Base-by-base conservation (phyloP, 2,329 filamentous ascomycete species). In the Bertia moriformis region DNA sequence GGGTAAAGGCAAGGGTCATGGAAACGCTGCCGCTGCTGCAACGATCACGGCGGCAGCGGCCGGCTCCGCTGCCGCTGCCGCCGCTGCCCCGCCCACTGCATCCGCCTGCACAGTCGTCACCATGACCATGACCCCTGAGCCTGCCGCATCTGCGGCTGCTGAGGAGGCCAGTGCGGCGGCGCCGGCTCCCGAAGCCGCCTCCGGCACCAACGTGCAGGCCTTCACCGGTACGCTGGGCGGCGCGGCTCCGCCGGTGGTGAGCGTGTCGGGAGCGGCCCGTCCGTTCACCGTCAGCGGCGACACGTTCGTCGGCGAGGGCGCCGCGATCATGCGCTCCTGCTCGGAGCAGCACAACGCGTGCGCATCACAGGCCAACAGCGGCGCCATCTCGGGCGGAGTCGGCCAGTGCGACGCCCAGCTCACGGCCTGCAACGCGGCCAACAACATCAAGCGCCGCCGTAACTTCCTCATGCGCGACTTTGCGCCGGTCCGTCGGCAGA, bases 321-420 rank as follows among this genome's bases (percentile, higher is more conserved):
- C 57, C 18, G 63, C 63, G 2, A 44, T 63, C 30, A 53, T 59
- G 41, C 54, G 63, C 18, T 59, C 58, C 33, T 66, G 63, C 46
- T 61, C 64, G 42, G 53, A 63, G 38, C 63, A 67, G 48, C 59
- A 62, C 49, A 67, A 66, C 43, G 53, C 49, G 3, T 67, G 63
- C 41, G 58, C 61, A 12, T 56, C 63, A 44, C 49, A 52, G 7
- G 59, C 59, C 22, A 63, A 65, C 44, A 42, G 46, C 12, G 60
- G 60, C 18, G 39, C 43, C 3, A 47, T 49, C 2, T 41, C 44
- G 13, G 47, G 61, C 43, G 52, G 47, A 14, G 51, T 55, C 13
- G 43, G 44, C 15, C 53, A 62, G 37, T 65, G 61, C 47, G 48
- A 53, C 40, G 42, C 49, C 2, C 62, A 66, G 50, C 54, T 61